Evolutionary conservation across 371 early-diverging fungal genomes (phyloP).

Genomic region (Capniomyces stellatus): DNA sequence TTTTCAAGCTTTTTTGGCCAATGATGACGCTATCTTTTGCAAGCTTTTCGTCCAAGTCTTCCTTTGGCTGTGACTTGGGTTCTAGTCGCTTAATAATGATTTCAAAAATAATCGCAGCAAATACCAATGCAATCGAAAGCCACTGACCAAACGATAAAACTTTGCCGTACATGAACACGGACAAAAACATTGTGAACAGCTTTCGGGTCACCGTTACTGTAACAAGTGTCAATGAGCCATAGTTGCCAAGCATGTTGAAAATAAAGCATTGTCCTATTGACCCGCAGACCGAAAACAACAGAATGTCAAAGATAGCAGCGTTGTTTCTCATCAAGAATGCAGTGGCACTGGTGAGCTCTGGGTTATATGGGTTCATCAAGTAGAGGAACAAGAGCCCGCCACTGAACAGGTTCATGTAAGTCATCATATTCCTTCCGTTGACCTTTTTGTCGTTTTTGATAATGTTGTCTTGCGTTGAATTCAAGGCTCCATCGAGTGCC

Average conservation of each 20-base stretch:
- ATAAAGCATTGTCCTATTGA: constrained; percentile 96
- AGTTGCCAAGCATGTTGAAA: constrained; percentile 81
- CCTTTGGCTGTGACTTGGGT: too few relatives aligned
- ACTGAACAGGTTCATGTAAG: constrained; percentile 81
- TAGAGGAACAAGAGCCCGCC: constrained; percentile 46
- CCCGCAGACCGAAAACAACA: constrained; percentile 76
- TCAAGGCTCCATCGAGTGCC: constrained; percentile 85
- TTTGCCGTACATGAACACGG: constrained; percentile 78
- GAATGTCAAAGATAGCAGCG: constrained; percentile 56
- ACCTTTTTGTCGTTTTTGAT: constrained; percentile 46
- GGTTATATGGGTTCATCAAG: constrained; percentile 49
- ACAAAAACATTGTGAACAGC: constrained; percentile 83
- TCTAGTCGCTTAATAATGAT: constrained; percentile 34
- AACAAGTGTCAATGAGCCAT: constrained; percentile 78
- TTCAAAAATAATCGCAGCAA: constrained; percentile 63
- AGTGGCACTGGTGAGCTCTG: constrained; percentile 63
- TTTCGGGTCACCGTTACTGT: constrained; percentile 95
- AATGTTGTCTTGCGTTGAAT: constrained; percentile 92
- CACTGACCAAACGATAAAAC: constrained; percentile 61
- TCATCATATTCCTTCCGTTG: constrained; percentile 92
- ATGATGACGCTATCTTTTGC: too few relatives aligned
- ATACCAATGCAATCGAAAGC: constrained; percentile 69
- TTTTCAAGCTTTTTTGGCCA: too few relatives aligned
- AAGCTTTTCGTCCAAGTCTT: too few relatives aligned
- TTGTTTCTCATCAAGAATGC: constrained; percentile 58